Evolutionary conservation across 1,284 basidiomycete species (phyloP).

Genomic region (Coniferiporia weirii): DNA sequence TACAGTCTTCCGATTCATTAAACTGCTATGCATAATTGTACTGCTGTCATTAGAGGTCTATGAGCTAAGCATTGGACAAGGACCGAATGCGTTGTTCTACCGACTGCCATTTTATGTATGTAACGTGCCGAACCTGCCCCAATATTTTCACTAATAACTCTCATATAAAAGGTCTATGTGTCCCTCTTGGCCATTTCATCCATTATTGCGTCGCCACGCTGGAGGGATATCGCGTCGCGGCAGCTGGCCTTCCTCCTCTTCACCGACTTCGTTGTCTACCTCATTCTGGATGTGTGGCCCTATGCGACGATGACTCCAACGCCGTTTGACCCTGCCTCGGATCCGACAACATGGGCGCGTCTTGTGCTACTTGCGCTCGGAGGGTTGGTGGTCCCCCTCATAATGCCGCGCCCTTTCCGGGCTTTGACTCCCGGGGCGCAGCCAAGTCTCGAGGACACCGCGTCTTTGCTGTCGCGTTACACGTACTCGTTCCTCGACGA

Average conservation of each 20-base stretch:
- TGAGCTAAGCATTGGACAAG: conserved; percentile 2
- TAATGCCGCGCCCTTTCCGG: conserved; percentile 41
- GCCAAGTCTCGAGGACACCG: conserved; percentile 5
- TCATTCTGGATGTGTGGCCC: conserved; percentile 49
- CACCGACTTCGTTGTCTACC: conserved; percentile 37
- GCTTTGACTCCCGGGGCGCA: conserved; percentile 36
- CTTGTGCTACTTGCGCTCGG: conserved; percentile 36
- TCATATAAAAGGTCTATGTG: conserved; percentile 15
- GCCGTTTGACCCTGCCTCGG: conserved; percentile 37
- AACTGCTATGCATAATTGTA: conserved; percentile 1
- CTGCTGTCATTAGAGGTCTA: conserved; percentile 11
- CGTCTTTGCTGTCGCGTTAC: conserved; percentile 10
- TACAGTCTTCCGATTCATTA: conserved; percentile 7
- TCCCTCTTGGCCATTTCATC: conserved; percentile 21
- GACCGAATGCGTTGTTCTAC: not conserved
- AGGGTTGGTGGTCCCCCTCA: conserved; percentile 39
- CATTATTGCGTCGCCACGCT: conserved; percentile 18
- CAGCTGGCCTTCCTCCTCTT: conserved; percentile 34
- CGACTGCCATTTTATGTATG: conserved; percentile 12
- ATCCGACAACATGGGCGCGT: conserved; percentile 32
- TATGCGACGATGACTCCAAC: conserved; percentile 36
- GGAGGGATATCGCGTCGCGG: conserved; percentile 7
- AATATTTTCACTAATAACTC: not conserved
- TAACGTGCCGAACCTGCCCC: not conserved
- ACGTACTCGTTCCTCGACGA: conserved; percentile 11